Percentiles rank a stretch among this genome's conserved stretches.
Evolutionary conservation across 2,329 filamentous ascomycete genomes (phyloP).

Genomic region (Fusarium concolor): DNA sequence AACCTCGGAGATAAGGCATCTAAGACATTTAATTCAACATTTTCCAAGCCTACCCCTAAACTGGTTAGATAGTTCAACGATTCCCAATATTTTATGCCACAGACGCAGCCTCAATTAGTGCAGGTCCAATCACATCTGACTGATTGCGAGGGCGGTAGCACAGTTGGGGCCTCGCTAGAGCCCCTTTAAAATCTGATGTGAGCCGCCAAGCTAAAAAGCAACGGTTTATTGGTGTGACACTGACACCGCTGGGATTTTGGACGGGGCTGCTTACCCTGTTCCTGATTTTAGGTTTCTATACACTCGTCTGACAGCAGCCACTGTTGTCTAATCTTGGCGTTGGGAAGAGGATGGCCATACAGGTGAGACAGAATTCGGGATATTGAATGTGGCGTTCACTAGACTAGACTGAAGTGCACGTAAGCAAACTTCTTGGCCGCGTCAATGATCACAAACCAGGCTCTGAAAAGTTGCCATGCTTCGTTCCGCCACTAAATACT

Average conservation of each 20-base stretch:
- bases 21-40: constrained; percentile 12
- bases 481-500: no score
- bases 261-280: neutral
- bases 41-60: neutral
- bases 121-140: constrained; percentile 5
- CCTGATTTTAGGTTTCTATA: neutral
- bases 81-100: neutral
- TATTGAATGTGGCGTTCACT: no score
- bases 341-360: no score
- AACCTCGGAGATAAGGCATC: neutral
- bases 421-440: no score
- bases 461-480: no score
- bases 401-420: no score
- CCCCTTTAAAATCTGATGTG: constrained; percentile 25
- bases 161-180: constrained; percentile 9
- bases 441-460: no score
- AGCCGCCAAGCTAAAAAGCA: constrained; percentile 1
- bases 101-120: neutral
- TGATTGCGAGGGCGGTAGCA: constrained; percentile 3
- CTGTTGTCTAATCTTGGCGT: no score
- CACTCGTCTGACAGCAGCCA: no score
- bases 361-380: no score
- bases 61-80: constrained; percentile 13
- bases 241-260: neutral
- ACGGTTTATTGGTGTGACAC: neutral